phyloP scores from a whole-genome alignment of 306 rosid genomes.

The Prunus mume region DNA sequence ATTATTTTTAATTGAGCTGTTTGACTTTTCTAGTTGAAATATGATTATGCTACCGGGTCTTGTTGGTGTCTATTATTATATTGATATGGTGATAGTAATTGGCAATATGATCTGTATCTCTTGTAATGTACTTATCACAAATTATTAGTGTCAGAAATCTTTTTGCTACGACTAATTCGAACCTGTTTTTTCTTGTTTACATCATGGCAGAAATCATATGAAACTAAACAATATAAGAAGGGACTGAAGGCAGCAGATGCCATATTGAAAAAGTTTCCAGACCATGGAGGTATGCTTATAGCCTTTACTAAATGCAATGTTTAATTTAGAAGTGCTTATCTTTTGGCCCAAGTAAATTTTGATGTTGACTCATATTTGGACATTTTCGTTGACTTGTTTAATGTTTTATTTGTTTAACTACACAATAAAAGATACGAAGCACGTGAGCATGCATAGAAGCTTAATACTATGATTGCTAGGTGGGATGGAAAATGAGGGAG shows the following conservation, averaged over 20 bases:
- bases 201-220: slow-evolving; percentile 82
- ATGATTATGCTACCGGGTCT: not conserved
- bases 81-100: not conserved
- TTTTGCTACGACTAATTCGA: slow-evolving; percentile 1
- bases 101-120: not conserved
- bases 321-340: not conserved
- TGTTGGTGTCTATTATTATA: not conserved
- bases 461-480: too few species aligned
- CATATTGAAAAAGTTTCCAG: slow-evolving; percentile 89
- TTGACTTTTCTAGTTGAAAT: not conserved
- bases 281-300: slow-evolving; percentile 82
- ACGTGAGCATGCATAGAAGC: too few species aligned
- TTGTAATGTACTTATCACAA: not conserved
- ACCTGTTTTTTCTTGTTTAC: slow-evolving; percentile 15
- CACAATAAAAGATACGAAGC: not conserved
- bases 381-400: not conserved
- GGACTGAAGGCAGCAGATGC: slow-evolving; percentile 97
- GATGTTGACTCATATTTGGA: not conserved
- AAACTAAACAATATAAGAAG: slow-evolving; percentile 95
- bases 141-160: not conserved
- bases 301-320: slow-evolving; percentile 7
- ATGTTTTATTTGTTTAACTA: not conserved
- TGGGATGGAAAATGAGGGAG: not conserved
- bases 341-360: not conserved
- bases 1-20: not conserved